phyloP scores from a whole-genome alignment of 2,329 filamentous ascomycete species.

The Chaetomium sp. region DNA sequence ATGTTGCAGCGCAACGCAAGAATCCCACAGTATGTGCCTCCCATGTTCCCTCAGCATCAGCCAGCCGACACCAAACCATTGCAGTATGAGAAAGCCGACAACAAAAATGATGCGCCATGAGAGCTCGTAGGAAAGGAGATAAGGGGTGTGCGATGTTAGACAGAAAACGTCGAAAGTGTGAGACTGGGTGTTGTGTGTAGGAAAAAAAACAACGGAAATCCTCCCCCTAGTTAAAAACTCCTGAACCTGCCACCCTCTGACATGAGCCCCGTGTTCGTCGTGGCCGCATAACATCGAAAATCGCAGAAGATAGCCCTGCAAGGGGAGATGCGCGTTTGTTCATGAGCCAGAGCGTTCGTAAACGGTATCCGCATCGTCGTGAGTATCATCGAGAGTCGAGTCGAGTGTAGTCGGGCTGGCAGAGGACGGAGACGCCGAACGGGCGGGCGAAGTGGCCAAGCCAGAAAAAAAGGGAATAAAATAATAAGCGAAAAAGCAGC shows the following conservation, averaged over 20 bases:
- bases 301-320: not conserved
- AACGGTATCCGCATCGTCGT: not conserved
- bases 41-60: not conserved
- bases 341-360: not conserved
- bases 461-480: not conserved
- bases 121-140: not conserved
- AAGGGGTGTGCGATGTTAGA: not conserved
- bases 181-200: not conserved
- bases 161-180: not conserved
- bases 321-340: not conserved
- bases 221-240: no score
- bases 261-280: not conserved
- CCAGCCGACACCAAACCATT: not conserved
- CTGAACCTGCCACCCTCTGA: not conserved
- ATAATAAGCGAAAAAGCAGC: conserved; percentile 1
- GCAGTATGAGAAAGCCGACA: not conserved
- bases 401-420: not conserved
- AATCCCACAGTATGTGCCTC: not conserved
- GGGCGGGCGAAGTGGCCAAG: not conserved
- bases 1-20: no score
- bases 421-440: not conserved
- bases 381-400: not conserved
- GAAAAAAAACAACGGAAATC: not conserved
- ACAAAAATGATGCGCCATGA: not conserved
- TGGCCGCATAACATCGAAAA: not conserved